phyloP scores from a whole-genome alignment of 2,329 filamentous ascomycete species.

The Fusarium miscanthi region DNA sequence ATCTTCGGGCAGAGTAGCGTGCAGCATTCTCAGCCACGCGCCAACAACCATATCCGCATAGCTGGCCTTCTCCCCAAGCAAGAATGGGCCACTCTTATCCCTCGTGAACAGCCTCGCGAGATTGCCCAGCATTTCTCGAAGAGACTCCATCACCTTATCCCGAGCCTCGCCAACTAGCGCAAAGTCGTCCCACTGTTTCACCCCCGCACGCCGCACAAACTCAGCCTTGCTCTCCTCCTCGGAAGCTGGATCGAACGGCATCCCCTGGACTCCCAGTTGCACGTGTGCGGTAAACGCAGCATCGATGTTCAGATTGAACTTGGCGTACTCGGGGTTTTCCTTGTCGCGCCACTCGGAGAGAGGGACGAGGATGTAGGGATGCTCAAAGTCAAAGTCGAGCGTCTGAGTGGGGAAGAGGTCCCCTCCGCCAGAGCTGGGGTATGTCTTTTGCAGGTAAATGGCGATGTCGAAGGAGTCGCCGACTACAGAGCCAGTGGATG shows the following conservation, averaged over 20 bases:
- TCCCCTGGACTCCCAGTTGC: constrained; percentile 51
- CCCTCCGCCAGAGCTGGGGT: constrained; percentile 57
- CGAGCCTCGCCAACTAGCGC: constrained; percentile 53
- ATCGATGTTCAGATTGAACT: constrained; percentile 67
- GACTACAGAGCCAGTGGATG: constrained; percentile 52
- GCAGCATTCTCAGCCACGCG: constrained; percentile 64
- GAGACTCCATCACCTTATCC: constrained; percentile 51
- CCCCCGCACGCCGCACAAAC: constrained; percentile 60
- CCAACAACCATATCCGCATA: constrained; percentile 70
- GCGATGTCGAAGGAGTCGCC: constrained; percentile 77
- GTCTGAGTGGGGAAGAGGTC: constrained; percentile 60
- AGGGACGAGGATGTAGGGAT: constrained; percentile 41
- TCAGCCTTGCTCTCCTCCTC: constrained; percentile 58
- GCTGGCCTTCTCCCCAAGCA: constrained; percentile 57
- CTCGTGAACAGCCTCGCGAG: constrained; percentile 55
- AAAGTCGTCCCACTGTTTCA: constrained; percentile 58
- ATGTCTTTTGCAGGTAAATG: constrained; percentile 64
- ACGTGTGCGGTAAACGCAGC: constrained; percentile 61
- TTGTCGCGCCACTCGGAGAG: constrained; percentile 49
- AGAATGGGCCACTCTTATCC: constrained; percentile 58
- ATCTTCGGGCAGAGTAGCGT: constrained; percentile 50
- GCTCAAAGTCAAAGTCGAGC: constrained; percentile 53
- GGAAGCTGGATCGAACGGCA: constrained; percentile 64
- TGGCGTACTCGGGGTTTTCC: constrained; percentile 53
- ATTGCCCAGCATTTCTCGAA: constrained; percentile 55